Evolutionary conservation across 2,329 filamentous ascomycete genomes (phyloP).

Genomic region (Ascochyta clinopodiicola): DNA sequence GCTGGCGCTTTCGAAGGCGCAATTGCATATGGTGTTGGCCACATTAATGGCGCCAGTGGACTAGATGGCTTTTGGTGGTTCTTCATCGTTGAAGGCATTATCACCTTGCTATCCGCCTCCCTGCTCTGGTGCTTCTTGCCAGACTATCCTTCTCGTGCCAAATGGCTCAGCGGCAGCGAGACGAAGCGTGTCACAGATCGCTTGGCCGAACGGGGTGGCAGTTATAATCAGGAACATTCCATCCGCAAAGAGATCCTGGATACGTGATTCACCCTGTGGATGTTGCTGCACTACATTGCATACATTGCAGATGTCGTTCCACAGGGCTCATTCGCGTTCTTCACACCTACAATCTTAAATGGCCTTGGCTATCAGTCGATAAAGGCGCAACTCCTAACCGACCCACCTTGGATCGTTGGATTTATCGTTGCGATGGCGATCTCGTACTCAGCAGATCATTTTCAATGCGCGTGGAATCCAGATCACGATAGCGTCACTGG

Average conservation of each 20-base stretch:
- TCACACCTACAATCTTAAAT: slow-evolving; percentile 55
- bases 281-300: slow-evolving; percentile 47
- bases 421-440: slow-evolving; percentile 36
- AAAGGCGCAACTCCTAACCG: slow-evolving; percentile 49
- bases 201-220: slow-evolving; percentile 45
- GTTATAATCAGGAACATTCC: slow-evolving; percentile 47
- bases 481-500: slow-evolving; percentile 32
- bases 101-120: slow-evolving; percentile 25
- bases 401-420: slow-evolving; percentile 47
- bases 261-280: slow-evolving; percentile 47
- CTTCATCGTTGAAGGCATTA: slow-evolving; percentile 36
- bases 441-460: slow-evolving; percentile 31
- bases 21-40: slow-evolving; percentile 60
- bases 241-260: slow-evolving; percentile 45
- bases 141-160: slow-evolving; percentile 57
- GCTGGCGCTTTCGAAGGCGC: slow-evolving; percentile 63
- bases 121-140: slow-evolving; percentile 56
- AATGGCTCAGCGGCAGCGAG: slow-evolving; percentile 55
- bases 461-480: slow-evolving; percentile 28
- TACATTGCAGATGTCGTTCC: slow-evolving; percentile 39
- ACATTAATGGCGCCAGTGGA: slow-evolving; percentile 46
- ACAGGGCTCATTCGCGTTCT: slow-evolving; percentile 47
- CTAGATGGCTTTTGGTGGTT: slow-evolving; percentile 44
- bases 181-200: slow-evolving; percentile 43
- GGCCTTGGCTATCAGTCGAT: slow-evolving; percentile 52